These are phyloP conservation scores for Aspergillus sparsus DNA, from an alignment of 495 filamentous ascomycete genomes.

Conservation along the genomic window DNA sequence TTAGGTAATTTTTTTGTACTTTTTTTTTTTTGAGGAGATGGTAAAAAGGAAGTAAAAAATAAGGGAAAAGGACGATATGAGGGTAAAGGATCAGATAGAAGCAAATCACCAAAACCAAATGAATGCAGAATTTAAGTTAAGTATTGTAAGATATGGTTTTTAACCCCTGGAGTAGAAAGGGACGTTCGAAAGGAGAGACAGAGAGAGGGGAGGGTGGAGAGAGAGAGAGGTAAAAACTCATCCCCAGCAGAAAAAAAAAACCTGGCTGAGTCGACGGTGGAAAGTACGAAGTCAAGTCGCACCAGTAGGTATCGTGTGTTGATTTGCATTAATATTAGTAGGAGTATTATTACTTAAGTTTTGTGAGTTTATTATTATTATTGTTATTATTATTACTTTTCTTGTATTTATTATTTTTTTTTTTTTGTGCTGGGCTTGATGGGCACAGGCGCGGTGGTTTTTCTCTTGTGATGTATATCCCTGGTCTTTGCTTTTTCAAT, in stretches of 20 bases:
- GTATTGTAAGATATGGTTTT: constrained; percentile 13
- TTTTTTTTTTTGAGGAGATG: background rate
- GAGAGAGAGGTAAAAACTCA: constrained; percentile 16
- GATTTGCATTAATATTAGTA: constrained; percentile 6
- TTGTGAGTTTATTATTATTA: constrained; percentile 1
- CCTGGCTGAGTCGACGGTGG: background rate
- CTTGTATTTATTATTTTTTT: background rate
- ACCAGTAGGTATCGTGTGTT: constrained; percentile 9
- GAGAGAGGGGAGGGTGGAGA: constrained; percentile 11
- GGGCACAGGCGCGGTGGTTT: background rate
- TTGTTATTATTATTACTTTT: constrained; percentile 12
- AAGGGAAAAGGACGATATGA: constrained; percentile 1
- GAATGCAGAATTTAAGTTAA: constrained; percentile 15
- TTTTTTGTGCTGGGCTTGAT: background rate
- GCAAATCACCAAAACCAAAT: constrained; percentile 4
- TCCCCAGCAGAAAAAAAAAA: constrained; percentile 7
- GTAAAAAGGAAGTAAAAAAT: constrained; percentile 1
- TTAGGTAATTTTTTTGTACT: too few species aligned
- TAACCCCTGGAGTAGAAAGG: background rate
- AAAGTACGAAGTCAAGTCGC: constrained; percentile 19
- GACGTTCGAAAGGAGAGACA: constrained; percentile 2
- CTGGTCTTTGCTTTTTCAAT: background rate
- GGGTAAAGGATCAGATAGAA: constrained; percentile 1
- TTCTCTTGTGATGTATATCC: constrained; percentile 6
- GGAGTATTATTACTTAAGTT: background rate